Percentiles rank a stretch among this genome's conserved stretches.
These are phyloP conservation scores for Bipolaris bicolor DNA, from an alignment of 2,329 filamentous ascomycete genomes.

Conservation along the genomic window DNA sequence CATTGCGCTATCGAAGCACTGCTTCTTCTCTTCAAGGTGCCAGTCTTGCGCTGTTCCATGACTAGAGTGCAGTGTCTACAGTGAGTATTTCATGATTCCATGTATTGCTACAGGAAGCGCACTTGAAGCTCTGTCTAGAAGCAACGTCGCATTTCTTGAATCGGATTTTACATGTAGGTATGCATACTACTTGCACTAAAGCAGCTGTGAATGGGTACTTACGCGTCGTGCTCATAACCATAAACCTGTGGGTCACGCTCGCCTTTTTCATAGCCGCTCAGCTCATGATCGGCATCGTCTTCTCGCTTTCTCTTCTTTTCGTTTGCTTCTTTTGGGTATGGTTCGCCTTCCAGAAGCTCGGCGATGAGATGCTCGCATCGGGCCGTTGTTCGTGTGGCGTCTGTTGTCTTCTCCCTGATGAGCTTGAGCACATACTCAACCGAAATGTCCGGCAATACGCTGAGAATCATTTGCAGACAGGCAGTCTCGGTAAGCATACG, in stretches of 20 bases:
- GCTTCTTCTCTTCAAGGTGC: neutral
- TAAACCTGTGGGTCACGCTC: slow-evolving; percentile 16
- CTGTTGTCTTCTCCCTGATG: slow-evolving; percentile 32
- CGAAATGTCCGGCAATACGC: slow-evolving; percentile 45
- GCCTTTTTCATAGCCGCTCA: slow-evolving; percentile 31
- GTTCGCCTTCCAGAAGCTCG: slow-evolving; percentile 38
- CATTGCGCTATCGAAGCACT: neutral
- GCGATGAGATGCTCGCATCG: slow-evolving; percentile 39
- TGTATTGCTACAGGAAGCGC: neutral
- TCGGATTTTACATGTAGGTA: neutral
- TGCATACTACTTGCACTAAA: neutral
- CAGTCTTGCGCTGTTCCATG: slow-evolving; percentile 3
- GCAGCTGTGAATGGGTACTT: slow-evolving; percentile 25
- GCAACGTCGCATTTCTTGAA: neutral
- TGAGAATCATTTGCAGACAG: slow-evolving; percentile 41
- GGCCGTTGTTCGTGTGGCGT: slow-evolving; percentile 26
- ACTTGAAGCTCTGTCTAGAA: slow-evolving; percentile 12
- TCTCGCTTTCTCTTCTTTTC: slow-evolving; percentile 42
- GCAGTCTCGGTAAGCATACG: slow-evolving; percentile 29
- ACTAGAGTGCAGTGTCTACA: neutral
- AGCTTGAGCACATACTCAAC: slow-evolving; percentile 38
- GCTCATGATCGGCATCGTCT: slow-evolving; percentile 29
- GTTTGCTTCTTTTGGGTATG: slow-evolving; percentile 41
- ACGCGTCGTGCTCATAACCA: slow-evolving; percentile 35
- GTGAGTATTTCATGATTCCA: slow-evolving; percentile 8